Conservation (phyloP, 805 yeast species). For the Cyberlindnera samutprakarnensis region DNA sequence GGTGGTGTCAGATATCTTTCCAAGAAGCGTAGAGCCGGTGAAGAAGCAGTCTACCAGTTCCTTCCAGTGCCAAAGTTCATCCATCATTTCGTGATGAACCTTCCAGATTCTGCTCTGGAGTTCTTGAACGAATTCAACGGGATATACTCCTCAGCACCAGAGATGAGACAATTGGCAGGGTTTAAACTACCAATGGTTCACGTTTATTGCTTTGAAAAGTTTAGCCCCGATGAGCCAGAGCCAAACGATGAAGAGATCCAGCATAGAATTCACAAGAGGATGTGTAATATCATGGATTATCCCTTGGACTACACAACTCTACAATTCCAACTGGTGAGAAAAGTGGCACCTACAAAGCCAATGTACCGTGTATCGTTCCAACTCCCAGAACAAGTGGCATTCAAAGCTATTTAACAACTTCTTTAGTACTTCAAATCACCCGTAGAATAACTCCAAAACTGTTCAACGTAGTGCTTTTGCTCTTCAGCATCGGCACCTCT, state of each 20-base stretch:
- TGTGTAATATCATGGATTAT: slow-evolving; percentile 35
- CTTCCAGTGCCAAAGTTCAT: slow-evolving; percentile 45
- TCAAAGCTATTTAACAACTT: slow-evolving; percentile 18
- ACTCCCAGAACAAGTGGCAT: slow-evolving; percentile 64
- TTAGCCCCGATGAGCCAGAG: slow-evolving; percentile 61
- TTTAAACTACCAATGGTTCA: slow-evolving; percentile 69
- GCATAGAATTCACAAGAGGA: slow-evolving; percentile 52
- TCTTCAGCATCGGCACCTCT: slow-evolving; percentile 37
- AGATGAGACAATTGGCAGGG: slow-evolving; percentile 32
- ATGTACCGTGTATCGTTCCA: slow-evolving; percentile 85
- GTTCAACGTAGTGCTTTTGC: slow-evolving; percentile 38
- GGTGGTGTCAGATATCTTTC: slow-evolving; percentile 30
- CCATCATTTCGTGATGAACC: slow-evolving; percentile 84
- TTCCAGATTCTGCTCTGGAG: slow-evolving; percentile 87
- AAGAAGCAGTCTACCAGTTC: slow-evolving; percentile 13
- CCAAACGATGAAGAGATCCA: slow-evolving; percentile 65
- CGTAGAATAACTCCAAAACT: slow-evolving; percentile 42
- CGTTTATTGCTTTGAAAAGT: slow-evolving; percentile 90
- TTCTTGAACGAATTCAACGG: slow-evolving; percentile 77
- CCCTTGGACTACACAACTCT: slow-evolving; percentile 40
- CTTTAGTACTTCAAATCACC: slow-evolving; percentile 35
- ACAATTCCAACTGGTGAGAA: slow-evolving; percentile 77
- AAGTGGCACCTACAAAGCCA: slow-evolving; percentile 94
- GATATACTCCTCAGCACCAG: slow-evolving; percentile 40
- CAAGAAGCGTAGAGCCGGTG: slow-evolving; percentile 26